A percentile compares a stretch with the other conserved stretches of the same genome.
These are phyloP conservation scores for Purpureocillium takamizusanense DNA, from an alignment of 2,329 filamentous ascomycete species.

Conservation along the genomic window DNA sequence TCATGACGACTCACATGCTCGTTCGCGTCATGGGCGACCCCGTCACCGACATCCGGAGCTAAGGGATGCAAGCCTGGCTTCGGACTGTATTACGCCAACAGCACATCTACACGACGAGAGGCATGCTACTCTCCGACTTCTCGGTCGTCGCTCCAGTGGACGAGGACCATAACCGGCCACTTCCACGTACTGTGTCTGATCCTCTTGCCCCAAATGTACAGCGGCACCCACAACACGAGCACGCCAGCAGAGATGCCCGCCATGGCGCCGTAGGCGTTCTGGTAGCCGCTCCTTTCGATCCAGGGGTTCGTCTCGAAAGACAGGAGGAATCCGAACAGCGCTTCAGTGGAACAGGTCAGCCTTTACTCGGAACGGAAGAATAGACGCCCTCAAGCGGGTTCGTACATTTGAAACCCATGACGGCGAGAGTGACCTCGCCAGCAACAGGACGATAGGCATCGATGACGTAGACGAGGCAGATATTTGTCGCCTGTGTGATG, in stretches of 20 bases:
- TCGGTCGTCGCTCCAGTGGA: slow-evolving; percentile 42
- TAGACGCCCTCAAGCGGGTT: no score
- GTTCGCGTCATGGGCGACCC: no score
- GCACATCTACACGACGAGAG: no score
- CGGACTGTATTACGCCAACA: no score
- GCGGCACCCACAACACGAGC: slow-evolving; percentile 36
- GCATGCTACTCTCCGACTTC: slow-evolving; percentile 41
- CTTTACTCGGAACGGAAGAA: not conserved
- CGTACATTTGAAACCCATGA: slow-evolving; percentile 45
- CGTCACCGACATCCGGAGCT: no score
- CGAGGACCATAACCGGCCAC: slow-evolving; percentile 35
- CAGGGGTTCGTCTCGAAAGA: slow-evolving; percentile 54
- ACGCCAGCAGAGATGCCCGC: slow-evolving; percentile 41
- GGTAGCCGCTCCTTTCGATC: slow-evolving; percentile 40
- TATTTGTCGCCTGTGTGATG: slow-evolving; percentile 45
- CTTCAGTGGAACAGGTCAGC: slow-evolving; percentile 16
- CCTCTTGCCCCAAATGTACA: slow-evolving; percentile 42
- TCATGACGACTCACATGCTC: no score
- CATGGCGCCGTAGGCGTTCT: slow-evolving; percentile 45
- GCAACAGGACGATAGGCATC: slow-evolving; percentile 49
- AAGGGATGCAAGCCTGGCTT: no score
- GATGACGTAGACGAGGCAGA: slow-evolving; percentile 48
- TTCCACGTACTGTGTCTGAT: slow-evolving; percentile 37
- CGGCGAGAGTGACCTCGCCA: slow-evolving; percentile 43
- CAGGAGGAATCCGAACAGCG: slow-evolving; percentile 47